phyloP scores from a whole-genome alignment of 352 stramenopile species.

The Phytophthora parvispora region DNA sequence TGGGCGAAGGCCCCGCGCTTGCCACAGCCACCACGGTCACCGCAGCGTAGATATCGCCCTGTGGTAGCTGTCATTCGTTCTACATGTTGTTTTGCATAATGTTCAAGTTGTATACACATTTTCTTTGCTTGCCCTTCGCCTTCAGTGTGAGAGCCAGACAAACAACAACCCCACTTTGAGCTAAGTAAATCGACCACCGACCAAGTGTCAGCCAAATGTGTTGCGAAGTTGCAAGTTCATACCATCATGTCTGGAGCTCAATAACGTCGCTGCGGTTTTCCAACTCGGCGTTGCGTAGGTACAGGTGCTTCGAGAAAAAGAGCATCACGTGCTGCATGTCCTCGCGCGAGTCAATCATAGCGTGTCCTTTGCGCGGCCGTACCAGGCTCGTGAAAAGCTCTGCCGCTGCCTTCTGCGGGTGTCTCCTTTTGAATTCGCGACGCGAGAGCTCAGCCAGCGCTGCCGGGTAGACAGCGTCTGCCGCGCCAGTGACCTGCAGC shows the following conservation, averaged over 20 bases:
- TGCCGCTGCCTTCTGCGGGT: slow-evolving; percentile 24
- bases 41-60: not conserved
- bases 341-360: slow-evolving; percentile 56
- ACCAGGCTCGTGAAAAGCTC: slow-evolving; percentile 37
- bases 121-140: too few relatives aligned
- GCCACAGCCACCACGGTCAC: slow-evolving; percentile 32
- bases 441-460: slow-evolving; percentile 34
- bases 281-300: slow-evolving; percentile 59
- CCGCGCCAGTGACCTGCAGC: slow-evolving; percentile 48
- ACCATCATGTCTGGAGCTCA: slow-evolving; percentile 54
- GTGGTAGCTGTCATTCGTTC: too few relatives aligned
- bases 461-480: slow-evolving; percentile 51
- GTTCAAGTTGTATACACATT: too few relatives aligned
- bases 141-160: too few relatives aligned
- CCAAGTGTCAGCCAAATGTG: too few relatives aligned
- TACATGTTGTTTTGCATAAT: too few relatives aligned
- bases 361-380: slow-evolving; percentile 48
- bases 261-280: slow-evolving; percentile 67
- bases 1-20: slow-evolving; percentile 54
- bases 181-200: too few relatives aligned
- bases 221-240: too few relatives aligned
- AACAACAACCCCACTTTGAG: too few relatives aligned
- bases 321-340: slow-evolving; percentile 74
- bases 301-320: slow-evolving; percentile 66
- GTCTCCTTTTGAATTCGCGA: slow-evolving; percentile 18